A percentile compares a stretch with the other conserved stretches of the same genome.
Evolutionary conservation across 345 rosid species (phyloP).

Genomic region (Bruguiera parviflora): DNA sequence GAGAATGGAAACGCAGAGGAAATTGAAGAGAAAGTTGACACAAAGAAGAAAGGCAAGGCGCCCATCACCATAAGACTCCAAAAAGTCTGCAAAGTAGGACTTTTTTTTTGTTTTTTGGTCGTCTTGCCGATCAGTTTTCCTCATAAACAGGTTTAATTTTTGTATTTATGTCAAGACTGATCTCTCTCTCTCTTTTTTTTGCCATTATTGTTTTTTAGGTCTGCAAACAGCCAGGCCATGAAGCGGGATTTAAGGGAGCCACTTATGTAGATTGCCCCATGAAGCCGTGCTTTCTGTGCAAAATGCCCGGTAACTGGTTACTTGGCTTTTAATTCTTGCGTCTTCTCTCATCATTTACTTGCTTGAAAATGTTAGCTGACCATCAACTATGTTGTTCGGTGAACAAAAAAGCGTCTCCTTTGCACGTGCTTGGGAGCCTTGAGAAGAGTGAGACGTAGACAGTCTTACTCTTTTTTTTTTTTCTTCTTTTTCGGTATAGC

Average conservation of each 20-base stretch:
- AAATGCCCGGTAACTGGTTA: constrained; percentile 71
- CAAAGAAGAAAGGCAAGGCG: constrained; percentile 59
- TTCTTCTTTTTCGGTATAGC: too few species aligned
- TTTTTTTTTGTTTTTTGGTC: background rate
- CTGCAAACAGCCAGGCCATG: constrained; percentile 84
- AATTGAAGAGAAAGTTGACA: constrained; percentile 25
- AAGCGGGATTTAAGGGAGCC: constrained; percentile 95
- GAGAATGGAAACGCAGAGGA: constrained; percentile 31
- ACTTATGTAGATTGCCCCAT: constrained; percentile 90
- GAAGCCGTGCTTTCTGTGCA: constrained; percentile 97
- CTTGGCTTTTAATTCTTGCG: background rate
- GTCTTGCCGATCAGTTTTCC: background rate
- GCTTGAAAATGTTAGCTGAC: too few species aligned
- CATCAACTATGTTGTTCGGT: too few species aligned
- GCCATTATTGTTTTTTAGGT: constrained; percentile 46
- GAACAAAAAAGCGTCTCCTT: too few species aligned
- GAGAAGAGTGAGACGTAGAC: too few species aligned
- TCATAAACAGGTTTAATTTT: background rate
- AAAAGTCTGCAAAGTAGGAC: constrained; percentile 88
- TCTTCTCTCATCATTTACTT: background rate
- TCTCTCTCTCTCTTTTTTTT: background rate
- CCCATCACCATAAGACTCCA: constrained; percentile 81
- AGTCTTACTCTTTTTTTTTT: too few species aligned
- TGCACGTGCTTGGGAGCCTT: too few species aligned
- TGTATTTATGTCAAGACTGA: background rate